Conservation (phyloP, 108 stramenopile species). For the Stephanodiscus triporus region DNA sequence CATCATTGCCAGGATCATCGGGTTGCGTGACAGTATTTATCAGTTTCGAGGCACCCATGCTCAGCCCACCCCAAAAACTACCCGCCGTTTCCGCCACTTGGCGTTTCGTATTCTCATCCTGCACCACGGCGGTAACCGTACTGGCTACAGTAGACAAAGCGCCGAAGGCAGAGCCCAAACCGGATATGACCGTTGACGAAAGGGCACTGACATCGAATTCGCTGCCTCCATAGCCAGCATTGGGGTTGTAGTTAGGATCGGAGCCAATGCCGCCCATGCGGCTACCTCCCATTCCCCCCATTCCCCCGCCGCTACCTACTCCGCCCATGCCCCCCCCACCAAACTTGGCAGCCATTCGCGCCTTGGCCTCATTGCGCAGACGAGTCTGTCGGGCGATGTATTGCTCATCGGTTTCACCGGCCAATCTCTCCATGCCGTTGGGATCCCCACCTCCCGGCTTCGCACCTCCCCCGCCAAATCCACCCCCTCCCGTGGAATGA, state of each 20-base stretch:
- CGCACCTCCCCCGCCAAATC: constrained; percentile 16
- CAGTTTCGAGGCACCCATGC: constrained; percentile 57
- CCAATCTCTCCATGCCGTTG: constrained; percentile 90
- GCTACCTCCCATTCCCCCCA: constrained; percentile 49
- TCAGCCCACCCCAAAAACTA: constrained; percentile 83
- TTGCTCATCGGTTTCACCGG: constrained; percentile 88
- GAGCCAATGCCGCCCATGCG: constrained; percentile 83
- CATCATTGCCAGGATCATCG: constrained; percentile 62
- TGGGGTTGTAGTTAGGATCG: constrained; percentile 76
- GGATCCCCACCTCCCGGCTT: constrained; percentile 55
- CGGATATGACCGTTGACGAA: constrained; percentile 48
- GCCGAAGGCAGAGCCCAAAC: constrained; percentile 65
- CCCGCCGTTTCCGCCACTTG: constrained; percentile 53
- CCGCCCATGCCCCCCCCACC: constrained; percentile 60
- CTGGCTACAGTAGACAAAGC: constrained; percentile 47
- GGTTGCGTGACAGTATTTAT: constrained; percentile 63
- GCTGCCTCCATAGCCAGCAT: constrained; percentile 42
- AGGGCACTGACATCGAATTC: constrained; percentile 51
- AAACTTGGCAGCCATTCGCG: constrained; percentile 89
- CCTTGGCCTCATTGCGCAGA: constrained; percentile 83
- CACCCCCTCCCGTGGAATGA: constrained; percentile 36
- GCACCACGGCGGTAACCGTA: constrained; percentile 46
- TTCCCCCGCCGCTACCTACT: constrained; percentile 21
- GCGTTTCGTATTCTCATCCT: constrained; percentile 49
- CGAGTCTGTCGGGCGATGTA: constrained; percentile 92